Conservation (phyloP, 306 rosid species). For the Rosa rugosa region DNA sequence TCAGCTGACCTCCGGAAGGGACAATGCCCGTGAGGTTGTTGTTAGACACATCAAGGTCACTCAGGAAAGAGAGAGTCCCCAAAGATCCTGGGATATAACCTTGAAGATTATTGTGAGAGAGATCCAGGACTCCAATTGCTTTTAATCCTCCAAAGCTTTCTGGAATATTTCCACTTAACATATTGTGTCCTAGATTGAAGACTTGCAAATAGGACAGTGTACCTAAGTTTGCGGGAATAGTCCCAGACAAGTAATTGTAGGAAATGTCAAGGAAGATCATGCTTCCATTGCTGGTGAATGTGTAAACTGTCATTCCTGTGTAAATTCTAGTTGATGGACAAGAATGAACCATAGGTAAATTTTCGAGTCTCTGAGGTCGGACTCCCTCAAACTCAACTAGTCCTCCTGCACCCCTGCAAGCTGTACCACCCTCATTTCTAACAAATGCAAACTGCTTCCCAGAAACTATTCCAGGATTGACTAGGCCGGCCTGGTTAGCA, state of each 20-base stretch:
- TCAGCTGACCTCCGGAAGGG: constrained; percentile 77
- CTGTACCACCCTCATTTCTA: constrained; percentile 77
- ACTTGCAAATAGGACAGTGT: constrained; percentile 55
- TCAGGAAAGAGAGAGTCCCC: constrained; percentile 63
- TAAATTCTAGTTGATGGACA: constrained; percentile 69
- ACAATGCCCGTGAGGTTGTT: constrained; percentile 59
- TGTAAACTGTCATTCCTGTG: constrained; percentile 60
- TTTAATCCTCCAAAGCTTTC: constrained; percentile 61
- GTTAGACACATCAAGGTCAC: constrained; percentile 77
- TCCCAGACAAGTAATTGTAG: constrained; percentile 61
- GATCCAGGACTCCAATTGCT: constrained; percentile 63
- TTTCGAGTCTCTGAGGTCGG: constrained; percentile 49
- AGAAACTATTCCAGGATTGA: constrained; percentile 56
- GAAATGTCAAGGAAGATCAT: constrained; percentile 73
- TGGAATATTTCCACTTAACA: constrained; percentile 56
- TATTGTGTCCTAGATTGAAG: constrained; percentile 71
- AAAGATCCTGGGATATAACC: constrained; percentile 63
- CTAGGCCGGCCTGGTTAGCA: constrained; percentile 59
- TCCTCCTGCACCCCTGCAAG: constrained; percentile 82
- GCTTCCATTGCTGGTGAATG: constrained; percentile 53
- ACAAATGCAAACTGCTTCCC: constrained; percentile 79
- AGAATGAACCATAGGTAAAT: constrained; percentile 60
- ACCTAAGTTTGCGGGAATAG: constrained; percentile 53
- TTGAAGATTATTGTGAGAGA: constrained; percentile 62
- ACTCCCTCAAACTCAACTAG: constrained; percentile 67